phyloP scores from a whole-genome alignment of 495 filamentous ascomycete species.

The Neurospora sp. region DNA sequence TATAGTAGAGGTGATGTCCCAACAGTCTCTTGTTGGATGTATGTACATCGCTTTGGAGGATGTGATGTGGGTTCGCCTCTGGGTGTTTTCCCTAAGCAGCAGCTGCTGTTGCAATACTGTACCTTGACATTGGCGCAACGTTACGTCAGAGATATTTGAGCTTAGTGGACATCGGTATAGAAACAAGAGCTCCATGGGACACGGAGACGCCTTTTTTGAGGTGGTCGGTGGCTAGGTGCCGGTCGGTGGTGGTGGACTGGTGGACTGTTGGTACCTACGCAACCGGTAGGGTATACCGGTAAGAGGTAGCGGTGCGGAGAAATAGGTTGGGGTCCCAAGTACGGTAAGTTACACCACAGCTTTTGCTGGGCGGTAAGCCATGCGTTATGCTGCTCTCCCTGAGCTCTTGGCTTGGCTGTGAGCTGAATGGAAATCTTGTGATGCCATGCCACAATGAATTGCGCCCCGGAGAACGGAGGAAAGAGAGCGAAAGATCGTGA shows the following conservation, averaged over 20 bases:
- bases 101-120: not conserved
- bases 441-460: not conserved
- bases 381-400: not conserved
- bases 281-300: not conserved
- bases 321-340: not conserved
- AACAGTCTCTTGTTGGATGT: not conserved
- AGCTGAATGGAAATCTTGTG: not conserved
- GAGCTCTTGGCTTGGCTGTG: not conserved
- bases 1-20: not conserved
- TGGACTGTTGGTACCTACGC: conserved; percentile 15
- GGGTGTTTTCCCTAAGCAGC: not conserved
- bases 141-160: conserved; percentile 12
- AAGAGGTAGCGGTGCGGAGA: not conserved
- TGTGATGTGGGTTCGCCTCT: not conserved
- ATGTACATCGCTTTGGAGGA: not conserved
- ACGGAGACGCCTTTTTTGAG: conserved; percentile 22
- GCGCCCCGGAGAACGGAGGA: not conserved
- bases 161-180: not conserved
- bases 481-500: not conserved
- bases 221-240: conserved; percentile 26
- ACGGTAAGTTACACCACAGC: not conserved
- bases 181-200: conserved; percentile 28
- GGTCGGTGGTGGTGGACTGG: conserved; percentile 51
- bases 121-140: conserved; percentile 16
- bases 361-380: not conserved